Percentiles rank a stretch among this genome's conserved stretches.
Conservation (phyloP, 2,329 filamentous ascomycete species). For the Paraphaeosphaeria sporulosa region DNA sequence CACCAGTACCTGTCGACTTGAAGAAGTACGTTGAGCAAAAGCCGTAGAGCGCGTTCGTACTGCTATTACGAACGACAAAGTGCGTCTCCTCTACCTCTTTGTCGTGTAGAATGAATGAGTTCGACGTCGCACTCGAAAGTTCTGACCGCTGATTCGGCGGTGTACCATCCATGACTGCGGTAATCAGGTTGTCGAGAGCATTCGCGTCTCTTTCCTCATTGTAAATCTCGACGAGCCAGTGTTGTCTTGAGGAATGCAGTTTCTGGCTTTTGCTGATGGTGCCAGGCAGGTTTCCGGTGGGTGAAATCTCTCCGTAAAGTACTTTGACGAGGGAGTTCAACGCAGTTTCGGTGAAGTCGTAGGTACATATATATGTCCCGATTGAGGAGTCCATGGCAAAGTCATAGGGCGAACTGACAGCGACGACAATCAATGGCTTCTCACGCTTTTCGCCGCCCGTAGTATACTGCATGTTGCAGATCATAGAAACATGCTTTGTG, state of each 20-base stretch:
- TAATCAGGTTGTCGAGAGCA: conserved; percentile 78
- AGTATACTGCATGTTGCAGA: conserved; percentile 81
- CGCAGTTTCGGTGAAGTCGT: conserved; percentile 94
- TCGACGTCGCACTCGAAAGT: conserved; percentile 72
- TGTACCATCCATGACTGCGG: conserved; percentile 70
- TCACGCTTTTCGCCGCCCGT: conserved; percentile 74
- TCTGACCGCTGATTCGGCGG: conserved; percentile 73
- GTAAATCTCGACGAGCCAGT: conserved; percentile 93
- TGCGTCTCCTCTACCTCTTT: conserved; percentile 79
- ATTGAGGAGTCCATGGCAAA: conserved; percentile 93
- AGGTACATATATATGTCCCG: conserved; percentile 92
- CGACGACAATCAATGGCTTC: conserved; percentile 88
- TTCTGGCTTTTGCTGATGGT: conserved; percentile 89
- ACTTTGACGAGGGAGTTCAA: conserved; percentile 84
- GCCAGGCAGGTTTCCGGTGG: conserved; percentile 66
- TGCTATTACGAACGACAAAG: conserved; percentile 93
- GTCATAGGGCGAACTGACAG: conserved; percentile 94
- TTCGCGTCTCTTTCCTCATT: conserved; percentile 78
- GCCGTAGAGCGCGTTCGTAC: conserved; percentile 87
- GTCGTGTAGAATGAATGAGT: conserved; percentile 77
- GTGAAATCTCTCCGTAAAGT: conserved; percentile 76
- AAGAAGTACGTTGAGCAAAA: conserved; percentile 91
- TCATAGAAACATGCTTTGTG: conserved; percentile 95
- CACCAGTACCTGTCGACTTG: conserved; percentile 72
- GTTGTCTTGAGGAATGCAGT: conserved; percentile 85